These are phyloP conservation scores for Sextonia rubra DNA, from an alignment of 164 flowering plant genomes.

Conservation along the genomic window DNA sequence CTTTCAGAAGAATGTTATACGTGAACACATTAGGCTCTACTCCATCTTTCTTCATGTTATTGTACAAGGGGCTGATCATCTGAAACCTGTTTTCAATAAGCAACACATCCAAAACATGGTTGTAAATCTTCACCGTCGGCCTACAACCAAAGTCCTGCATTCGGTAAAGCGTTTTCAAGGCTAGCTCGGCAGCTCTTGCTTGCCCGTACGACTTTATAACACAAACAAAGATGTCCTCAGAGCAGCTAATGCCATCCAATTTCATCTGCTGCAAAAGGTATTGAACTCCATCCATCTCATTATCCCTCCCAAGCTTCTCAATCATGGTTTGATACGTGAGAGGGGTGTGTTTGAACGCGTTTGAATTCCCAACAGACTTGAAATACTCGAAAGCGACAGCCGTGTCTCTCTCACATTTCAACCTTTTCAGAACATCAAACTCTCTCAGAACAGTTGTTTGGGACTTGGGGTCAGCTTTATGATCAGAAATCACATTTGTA, in stretches of 20 bases:
- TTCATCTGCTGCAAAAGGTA: slow-evolving; percentile 86
- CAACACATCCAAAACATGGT: slow-evolving; percentile 71
- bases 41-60: slow-evolving; percentile 76
- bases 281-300: slow-evolving; percentile 55
- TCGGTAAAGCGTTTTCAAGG: slow-evolving; percentile 68
- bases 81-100: slow-evolving; percentile 60
- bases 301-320: slow-evolving; percentile 47
- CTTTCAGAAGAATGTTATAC: slow-evolving; percentile 78
- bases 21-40: slow-evolving; percentile 74
- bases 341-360: slow-evolving; percentile 59
- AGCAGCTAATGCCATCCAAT: slow-evolving; percentile 53
- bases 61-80: slow-evolving; percentile 60
- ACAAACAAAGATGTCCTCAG: slow-evolving; percentile 52
- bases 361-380: slow-evolving; percentile 46
- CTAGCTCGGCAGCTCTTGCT: slow-evolving; percentile 54
- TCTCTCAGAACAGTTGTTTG: slow-evolving; percentile 26
- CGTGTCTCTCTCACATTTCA: slow-evolving; percentile 43
- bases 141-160: slow-evolving; percentile 65
- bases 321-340: slow-evolving; percentile 65
- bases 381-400: slow-evolving; percentile 54
- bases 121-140: slow-evolving; percentile 74
- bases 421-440: slow-evolving; percentile 39
- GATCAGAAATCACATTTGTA: slow-evolving; percentile 28
- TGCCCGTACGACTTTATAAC: slow-evolving; percentile 48
- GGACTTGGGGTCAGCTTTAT: slow-evolving; percentile 6